Conservation (phyloP, 163 green algal genomes). For the Chloroidium sp. region DNA sequence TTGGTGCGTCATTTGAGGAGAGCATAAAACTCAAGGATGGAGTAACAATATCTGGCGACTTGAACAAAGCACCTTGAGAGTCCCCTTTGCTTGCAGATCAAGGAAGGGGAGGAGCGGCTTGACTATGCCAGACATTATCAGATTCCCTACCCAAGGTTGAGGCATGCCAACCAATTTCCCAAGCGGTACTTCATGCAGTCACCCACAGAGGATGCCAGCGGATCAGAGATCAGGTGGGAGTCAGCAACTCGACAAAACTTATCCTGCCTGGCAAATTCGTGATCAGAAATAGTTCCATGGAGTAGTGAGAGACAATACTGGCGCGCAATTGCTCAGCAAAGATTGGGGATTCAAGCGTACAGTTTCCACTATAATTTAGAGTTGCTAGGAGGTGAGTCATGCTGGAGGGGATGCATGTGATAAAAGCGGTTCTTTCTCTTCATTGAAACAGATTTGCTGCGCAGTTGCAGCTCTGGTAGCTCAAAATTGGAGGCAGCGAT, state of each 20-base stretch:
- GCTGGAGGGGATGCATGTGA: too few relatives aligned
- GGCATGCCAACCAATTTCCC: conserved; percentile 27
- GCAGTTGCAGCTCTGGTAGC: too few relatives aligned
- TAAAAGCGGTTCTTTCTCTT: too few relatives aligned
- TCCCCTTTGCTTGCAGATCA: conserved; percentile 28
- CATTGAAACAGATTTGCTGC: too few relatives aligned
- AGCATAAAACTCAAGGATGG: too few relatives aligned
- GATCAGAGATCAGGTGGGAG: neutral
- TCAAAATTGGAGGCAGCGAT: too few relatives aligned
- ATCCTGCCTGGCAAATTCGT: neutral
- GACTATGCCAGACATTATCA: conserved; percentile 52
- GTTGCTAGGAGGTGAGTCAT: too few relatives aligned
- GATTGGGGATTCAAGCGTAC: neutral
- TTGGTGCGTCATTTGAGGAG: too few relatives aligned
- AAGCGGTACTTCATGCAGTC: neutral
- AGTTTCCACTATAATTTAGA: too few relatives aligned
- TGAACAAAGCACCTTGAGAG: neutral
- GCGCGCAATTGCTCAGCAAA: neutral
- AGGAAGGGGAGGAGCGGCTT: conserved; percentile 41
- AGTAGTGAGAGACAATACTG: neutral
- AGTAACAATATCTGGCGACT: neutral
- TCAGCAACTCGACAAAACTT: neutral
- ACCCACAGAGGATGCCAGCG: neutral
- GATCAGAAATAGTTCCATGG: neutral
- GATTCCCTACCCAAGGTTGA: conserved; percentile 57